These are phyloP conservation scores for Hamigera avellanea DNA, from an alignment of 495 filamentous ascomycete genomes.

Conservation along the genomic window DNA sequence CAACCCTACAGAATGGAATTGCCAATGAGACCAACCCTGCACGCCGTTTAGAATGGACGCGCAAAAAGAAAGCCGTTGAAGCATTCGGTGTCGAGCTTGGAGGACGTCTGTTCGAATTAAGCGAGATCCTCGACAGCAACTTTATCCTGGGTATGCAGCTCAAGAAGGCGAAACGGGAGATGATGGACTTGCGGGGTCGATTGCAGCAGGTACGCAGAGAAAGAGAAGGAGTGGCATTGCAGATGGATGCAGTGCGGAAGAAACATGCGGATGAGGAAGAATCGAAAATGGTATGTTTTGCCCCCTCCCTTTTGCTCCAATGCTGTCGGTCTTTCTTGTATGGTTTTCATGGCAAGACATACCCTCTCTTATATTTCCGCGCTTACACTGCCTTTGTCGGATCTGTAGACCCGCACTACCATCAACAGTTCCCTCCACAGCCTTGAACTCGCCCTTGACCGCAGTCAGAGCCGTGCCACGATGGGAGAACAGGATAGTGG, in stretches of 20 bases:
- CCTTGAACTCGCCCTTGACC: constrained; percentile 34
- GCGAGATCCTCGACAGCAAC: constrained; percentile 49
- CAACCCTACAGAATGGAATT: constrained; percentile 26
- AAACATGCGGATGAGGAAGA: constrained; percentile 37
- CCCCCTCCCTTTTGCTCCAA: background rate
- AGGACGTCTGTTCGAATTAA: constrained; percentile 43
- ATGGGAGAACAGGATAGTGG: constrained; percentile 2
- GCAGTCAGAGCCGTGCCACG: constrained; percentile 20
- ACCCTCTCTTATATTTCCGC: background rate
- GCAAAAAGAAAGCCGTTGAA: constrained; percentile 52
- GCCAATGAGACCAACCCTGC: constrained; percentile 24
- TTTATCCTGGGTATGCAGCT: constrained; percentile 51
- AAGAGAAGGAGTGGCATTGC: constrained; percentile 53
- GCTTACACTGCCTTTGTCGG: background rate
- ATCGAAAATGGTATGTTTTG: constrained; percentile 21
- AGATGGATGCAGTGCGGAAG: constrained; percentile 56
- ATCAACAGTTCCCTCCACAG: constrained; percentile 37
- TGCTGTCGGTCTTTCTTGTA: no score
- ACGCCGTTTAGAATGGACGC: constrained; percentile 40
- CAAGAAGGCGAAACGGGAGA: constrained; percentile 51
- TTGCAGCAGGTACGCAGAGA: constrained; percentile 52
- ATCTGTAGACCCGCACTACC: constrained; percentile 22
- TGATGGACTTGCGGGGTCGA: constrained; percentile 50
- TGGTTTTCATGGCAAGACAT: no score
- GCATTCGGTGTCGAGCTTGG: constrained; percentile 58